Evolutionary conservation across 306 rosid species (phyloP).

Genomic region (Inga oerstediana): DNA sequence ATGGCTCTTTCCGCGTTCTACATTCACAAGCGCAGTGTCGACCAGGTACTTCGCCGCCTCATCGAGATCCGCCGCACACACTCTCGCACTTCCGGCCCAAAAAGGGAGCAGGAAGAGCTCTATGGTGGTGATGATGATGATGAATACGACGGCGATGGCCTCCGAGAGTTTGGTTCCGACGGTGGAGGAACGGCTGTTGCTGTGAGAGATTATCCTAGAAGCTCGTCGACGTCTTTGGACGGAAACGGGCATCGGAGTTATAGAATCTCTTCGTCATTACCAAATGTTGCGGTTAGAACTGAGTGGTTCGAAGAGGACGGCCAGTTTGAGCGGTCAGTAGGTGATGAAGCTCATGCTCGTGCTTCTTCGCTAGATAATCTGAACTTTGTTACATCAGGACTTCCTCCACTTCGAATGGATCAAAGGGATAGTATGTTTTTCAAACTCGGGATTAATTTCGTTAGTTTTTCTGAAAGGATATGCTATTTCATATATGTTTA

Average conservation of each 20-base stretch:
- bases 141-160: conserved; percentile 26
- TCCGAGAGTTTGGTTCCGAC: conserved; percentile 34
- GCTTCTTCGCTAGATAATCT: conserved; percentile 59
- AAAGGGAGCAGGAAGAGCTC: not conserved
- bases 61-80: conserved; percentile 58
- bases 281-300: conserved; percentile 51
- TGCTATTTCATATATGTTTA: not conserved
- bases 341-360: conserved; percentile 37
- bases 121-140: not conserved
- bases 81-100: not conserved
- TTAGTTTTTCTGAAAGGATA: not conserved
- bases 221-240: conserved; percentile 45
- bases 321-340: conserved; percentile 18
- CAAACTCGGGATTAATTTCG: not conserved
- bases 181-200: conserved; percentile 29
- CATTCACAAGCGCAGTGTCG: conserved; percentile 83
- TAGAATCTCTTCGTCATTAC: conserved; percentile 66
- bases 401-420: conserved; percentile 53
- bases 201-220: conserved; percentile 33
- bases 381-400: conserved; percentile 51
- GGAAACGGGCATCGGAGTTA: conserved; percentile 42
- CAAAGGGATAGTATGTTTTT: conserved; percentile 41
- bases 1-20: conserved; percentile 85
- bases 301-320: conserved; percentile 47
- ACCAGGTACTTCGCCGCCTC: conserved; percentile 69